Percentiles rank a stretch among this genome's conserved stretches.
Evolutionary conservation across 306 rosid genomes (phyloP).

Genomic region (Citrullus mucosospermus): DNA sequence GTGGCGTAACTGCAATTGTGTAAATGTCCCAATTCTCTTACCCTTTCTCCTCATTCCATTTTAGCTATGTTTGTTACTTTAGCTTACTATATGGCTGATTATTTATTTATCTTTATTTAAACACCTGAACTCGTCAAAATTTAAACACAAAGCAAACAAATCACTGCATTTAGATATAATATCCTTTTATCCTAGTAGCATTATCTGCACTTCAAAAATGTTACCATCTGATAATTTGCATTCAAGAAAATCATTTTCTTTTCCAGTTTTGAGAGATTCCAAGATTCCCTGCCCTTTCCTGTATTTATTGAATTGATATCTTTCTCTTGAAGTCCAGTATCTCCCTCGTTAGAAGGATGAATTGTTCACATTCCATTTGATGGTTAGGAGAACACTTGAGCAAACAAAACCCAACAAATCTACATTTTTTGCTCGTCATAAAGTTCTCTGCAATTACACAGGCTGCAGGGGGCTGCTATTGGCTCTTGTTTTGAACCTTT

Average conservation of each 20-base stretch:
- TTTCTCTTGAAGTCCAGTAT: neutral
- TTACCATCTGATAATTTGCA: neutral
- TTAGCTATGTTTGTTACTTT: neutral
- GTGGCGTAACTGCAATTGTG: slow-evolving; percentile 93
- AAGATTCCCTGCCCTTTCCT: neutral
- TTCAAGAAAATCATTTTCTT: neutral
- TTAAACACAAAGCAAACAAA: neutral
- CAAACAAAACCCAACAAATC: neutral
- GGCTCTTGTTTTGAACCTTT: neutral
- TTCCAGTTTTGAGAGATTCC: neutral
- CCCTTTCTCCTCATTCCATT: neutral
- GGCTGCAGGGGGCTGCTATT: neutral
- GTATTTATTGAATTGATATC: neutral
- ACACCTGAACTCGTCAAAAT: neutral
- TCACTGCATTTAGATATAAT: neutral
- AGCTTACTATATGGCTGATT: neutral
- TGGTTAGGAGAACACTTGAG: neutral
- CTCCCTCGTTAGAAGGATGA: neutral
- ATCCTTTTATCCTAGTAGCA: neutral
- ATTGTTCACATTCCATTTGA: neutral
- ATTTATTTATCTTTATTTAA: neutral
- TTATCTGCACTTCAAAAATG: neutral
- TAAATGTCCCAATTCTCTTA: slow-evolving; percentile 24
- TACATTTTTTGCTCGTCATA: neutral
- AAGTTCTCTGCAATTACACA: neutral